Percentiles rank a stretch among this genome's conserved stretches.
Evolutionary conservation across 805 yeast genomes (phyloP).

Genomic region (Hanseniaspora lachancei): DNA sequence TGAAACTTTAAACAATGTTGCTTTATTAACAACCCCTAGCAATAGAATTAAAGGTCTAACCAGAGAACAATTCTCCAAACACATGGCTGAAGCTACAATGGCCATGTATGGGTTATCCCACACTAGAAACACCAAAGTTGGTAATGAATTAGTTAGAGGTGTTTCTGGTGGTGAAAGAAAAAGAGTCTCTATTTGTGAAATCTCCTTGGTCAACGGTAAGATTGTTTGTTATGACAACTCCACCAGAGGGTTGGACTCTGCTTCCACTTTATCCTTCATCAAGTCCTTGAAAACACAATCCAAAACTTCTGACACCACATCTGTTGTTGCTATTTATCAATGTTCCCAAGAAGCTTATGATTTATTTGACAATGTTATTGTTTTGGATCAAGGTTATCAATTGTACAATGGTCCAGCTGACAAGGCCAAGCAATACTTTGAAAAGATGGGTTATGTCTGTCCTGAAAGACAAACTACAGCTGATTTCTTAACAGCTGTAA

Average conservation of each 20-base stretch:
- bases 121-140: constrained; percentile 47
- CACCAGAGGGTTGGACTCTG: constrained; percentile 74
- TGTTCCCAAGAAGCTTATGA: constrained; percentile 56
- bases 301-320: constrained; percentile 37
- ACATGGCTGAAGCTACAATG: constrained; percentile 40
- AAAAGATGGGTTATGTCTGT: constrained; percentile 50
- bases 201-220: constrained; percentile 49
- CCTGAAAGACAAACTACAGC: constrained; percentile 59
- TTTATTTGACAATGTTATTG: constrained; percentile 48
- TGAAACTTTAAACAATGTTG: constrained; percentile 51
- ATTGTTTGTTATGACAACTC: constrained; percentile 70
- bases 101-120: constrained; percentile 49
- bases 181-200: constrained; percentile 74
- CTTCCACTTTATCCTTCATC: constrained; percentile 67
- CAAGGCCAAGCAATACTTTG: constrained; percentile 45
- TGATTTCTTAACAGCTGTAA: constrained; percentile 55
- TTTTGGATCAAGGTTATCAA: constrained; percentile 48
- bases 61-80: constrained; percentile 43
- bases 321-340: constrained; percentile 58
- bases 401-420: constrained; percentile 50
- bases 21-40: constrained; percentile 47
- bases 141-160: constrained; percentile 52
- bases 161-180: constrained; percentile 80
- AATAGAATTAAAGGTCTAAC: constrained; percentile 48
- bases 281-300: constrained; percentile 55